Percentiles rank a stretch among this genome's conserved stretches.
These are phyloP conservation scores for Russula earlei DNA, from an alignment of 768 basidiomycete genomes.

Conservation along the genomic window DNA sequence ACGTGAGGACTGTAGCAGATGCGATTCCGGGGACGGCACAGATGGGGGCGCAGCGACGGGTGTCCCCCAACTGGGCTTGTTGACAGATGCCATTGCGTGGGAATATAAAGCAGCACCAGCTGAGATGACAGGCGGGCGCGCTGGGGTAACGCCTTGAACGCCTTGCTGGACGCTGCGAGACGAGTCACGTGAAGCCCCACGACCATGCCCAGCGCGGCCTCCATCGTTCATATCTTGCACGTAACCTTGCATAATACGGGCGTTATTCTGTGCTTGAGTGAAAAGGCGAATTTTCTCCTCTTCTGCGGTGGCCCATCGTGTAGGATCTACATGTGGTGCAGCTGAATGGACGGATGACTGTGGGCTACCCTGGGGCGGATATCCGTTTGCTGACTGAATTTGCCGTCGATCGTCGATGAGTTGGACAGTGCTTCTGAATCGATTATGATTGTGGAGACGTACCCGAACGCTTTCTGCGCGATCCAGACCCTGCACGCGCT, in stretches of 20 bases:
- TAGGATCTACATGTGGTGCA: constrained; percentile 1
- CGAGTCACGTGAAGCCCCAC: constrained; percentile 11
- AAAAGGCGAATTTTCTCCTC: constrained; percentile 69
- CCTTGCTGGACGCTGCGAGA: constrained; percentile 19
- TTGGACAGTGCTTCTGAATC: not conserved
- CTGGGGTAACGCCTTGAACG: constrained; percentile 9
- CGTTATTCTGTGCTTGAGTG: constrained; percentile 58
- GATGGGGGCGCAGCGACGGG: not conserved
- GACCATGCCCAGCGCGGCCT: constrained; percentile 16
- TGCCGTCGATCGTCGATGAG: not conserved
- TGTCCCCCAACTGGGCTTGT: constrained; percentile 13
- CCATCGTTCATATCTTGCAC: constrained; percentile 25
- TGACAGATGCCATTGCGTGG: constrained; percentile 37
- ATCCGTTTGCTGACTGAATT: constrained; percentile 5
- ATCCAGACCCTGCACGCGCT: constrained; percentile 31
- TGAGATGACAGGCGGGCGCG: constrained; percentile 25
- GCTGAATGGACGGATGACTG: constrained; percentile 21
- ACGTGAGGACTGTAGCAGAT: not conserved
- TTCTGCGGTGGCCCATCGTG: constrained; percentile 58
- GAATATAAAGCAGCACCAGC: constrained; percentile 37
- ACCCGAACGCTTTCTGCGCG: constrained; percentile 25
- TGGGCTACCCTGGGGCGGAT: constrained; percentile 13
- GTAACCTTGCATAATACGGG: constrained; percentile 43
- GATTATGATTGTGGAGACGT: not conserved
- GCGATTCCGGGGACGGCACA: constrained; percentile 21